A percentile compares a stretch with the other conserved stretches of the same genome.
Evolutionary conservation across 1,139 yeast genomes (phyloP).

Genomic region (Spathaspora sp.): DNA sequence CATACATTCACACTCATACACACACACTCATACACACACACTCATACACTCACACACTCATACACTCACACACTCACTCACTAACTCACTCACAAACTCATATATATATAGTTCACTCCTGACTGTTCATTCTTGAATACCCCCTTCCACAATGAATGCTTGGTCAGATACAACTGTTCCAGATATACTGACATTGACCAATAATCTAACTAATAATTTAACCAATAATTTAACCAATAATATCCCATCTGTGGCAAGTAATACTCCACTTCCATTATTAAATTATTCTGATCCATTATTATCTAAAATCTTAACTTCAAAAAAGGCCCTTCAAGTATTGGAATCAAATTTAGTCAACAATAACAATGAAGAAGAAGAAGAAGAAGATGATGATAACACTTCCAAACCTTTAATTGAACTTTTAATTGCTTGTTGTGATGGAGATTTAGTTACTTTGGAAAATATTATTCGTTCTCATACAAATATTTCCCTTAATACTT

Average conservation of each 20-base stretch:
- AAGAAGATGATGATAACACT: conserved; percentile 3
- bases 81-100: no score
- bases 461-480: conserved; percentile 31
- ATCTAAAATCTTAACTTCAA: conserved; percentile 46
- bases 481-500: conserved; percentile 24
- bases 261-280: neutral
- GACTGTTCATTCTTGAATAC: conserved; percentile 11
- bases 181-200: neutral
- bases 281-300: conserved; percentile 35
- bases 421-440: conserved; percentile 51
- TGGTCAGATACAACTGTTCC: conserved; percentile 17
- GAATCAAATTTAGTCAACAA: conserved; percentile 16
- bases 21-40: no score
- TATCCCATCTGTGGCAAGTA: neutral
- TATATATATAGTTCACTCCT: neutral
- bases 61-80: no score
- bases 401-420: conserved; percentile 24
- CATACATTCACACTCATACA: no score
- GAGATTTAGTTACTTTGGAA: conserved; percentile 47
- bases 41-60: no score
- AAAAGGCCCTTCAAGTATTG: conserved; percentile 37
- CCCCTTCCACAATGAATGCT: conserved; percentile 1
- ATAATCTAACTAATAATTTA: neutral
- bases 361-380: no score
- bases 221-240: neutral